Base-by-base conservation (phyloP, 208 protist genomes). In the Strigomonas galati region DNA sequence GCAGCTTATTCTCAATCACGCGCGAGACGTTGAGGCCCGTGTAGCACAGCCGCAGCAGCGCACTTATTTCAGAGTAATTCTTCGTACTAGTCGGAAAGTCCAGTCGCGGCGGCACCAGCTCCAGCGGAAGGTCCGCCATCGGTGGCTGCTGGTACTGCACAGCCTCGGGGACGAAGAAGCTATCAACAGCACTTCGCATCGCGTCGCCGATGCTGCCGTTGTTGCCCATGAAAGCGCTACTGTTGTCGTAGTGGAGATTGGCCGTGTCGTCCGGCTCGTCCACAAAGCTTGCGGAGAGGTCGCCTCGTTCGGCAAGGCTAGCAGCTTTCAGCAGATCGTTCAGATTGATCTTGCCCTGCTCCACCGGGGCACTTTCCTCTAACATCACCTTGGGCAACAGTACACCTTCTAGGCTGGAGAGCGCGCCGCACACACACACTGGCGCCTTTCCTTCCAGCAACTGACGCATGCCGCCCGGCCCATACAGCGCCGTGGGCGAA, bases 31-130 rank as follows among this genome's bases (percentile, higher is more conserved):
- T 65, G 12, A 68, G 60, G 24, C 82, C 84, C 24, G 66, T 72
- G 0, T 78, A 69, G 64, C 78, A 79, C 30, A 79, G 74, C 27
- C 67, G 63, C 21, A 95, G 64, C 53, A 90, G 62, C 26, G 76
- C 49, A 54, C 73, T 83, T 62, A 93, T 74, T 62, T 95, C 85
- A 15, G 78, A 62, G 14, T 44, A 67, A 28, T 30, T 58, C 55
- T 93, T 83, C 0, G 62, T 64, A 31, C 74, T 91, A 14, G 76
- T 86, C 14, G 86, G 76, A 61, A 92, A 95, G 76, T 91, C 74
- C 35, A 95, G 76, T 0, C 90, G 80, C 0, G 89, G 89, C 19
- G 85, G 78, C 53, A 91, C 63, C 0, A 70, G 78, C 7, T 66
- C 21, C 3, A 52, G 61, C 27, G 63, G 65, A 23, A 52, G 10